Percentiles rank a stretch among this genome's conserved stretches.
These are phyloP conservation scores for Corynespora cassiicola DNA, from an alignment of 2,329 filamentous ascomycete species.

Conservation along the genomic window DNA sequence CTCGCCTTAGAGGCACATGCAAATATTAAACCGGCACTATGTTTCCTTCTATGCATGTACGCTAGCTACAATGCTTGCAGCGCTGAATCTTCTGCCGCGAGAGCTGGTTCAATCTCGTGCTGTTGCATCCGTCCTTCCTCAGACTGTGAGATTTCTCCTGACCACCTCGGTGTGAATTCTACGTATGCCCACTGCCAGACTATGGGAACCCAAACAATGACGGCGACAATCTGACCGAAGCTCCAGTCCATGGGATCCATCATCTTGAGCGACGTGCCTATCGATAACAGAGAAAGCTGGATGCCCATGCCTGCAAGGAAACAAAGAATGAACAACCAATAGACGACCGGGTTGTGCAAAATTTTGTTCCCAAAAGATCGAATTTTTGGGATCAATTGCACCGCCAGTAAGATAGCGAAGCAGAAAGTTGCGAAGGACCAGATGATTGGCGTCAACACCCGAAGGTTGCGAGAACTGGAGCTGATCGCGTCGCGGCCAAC, in stretches of 20 bases:
- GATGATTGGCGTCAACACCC: conserved; percentile 23
- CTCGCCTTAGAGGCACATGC: too few species aligned
- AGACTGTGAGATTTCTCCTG: too few species aligned
- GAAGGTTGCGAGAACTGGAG: conserved; percentile 12
- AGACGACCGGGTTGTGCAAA: not conserved
- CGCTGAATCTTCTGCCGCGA: too few species aligned
- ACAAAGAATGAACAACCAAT: conserved; percentile 10
- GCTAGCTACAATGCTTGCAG: too few species aligned
- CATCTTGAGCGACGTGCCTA: conserved; percentile 24
- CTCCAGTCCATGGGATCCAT: conserved; percentile 24
- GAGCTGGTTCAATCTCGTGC: too few species aligned
- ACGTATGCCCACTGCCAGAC: too few species aligned
- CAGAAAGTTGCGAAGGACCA: conserved; percentile 23
- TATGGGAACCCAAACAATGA: conserved; percentile 28
- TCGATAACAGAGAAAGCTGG: conserved; percentile 25
- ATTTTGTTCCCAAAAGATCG: too few species aligned
- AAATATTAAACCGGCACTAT: too few species aligned
- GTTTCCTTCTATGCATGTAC: too few species aligned
- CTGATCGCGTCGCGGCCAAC: conserved; percentile 6
- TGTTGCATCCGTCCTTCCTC: too few species aligned
- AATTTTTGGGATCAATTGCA: not conserved
- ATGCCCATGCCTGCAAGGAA: conserved; percentile 25
- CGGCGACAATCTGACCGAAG: conserved; percentile 30
- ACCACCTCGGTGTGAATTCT: too few species aligned
- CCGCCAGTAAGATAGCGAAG: conserved; percentile 10